Evolutionary conservation across 2,329 filamentous ascomycete species (phyloP), one percentile per base, ranked within the genome.

Genomic region (Neopestalotiopsis sp.): DNA sequence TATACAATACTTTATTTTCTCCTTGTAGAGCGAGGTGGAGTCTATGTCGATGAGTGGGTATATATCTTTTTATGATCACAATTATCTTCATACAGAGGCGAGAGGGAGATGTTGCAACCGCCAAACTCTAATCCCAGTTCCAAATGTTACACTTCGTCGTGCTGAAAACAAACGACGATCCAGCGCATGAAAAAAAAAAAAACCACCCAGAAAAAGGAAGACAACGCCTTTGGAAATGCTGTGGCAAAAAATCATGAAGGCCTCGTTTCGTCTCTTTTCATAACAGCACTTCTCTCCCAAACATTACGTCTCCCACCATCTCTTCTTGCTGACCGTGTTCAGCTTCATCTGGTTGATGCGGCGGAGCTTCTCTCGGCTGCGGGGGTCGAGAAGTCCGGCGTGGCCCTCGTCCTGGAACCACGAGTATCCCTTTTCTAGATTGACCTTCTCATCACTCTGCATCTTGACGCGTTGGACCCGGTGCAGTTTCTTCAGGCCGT

Each of bases 401-500:
- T 86, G 83, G 32, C 84, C 82, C 67, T 87, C 85, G 69, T 86
- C 84, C 24, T 81, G 79, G 75, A 82, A 81, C 82, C 83, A 84
- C 71, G 83, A 79, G 72, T 80, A 70, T 73, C 78, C 76, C 57
- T 74, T 71, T 38, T 72, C 69, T 24, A 71, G 53, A 28, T 72
- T 71, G 40, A 67, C 28, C 24, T 68, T 69, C 20, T 75, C 53
- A 10, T 70, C 70, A 56, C 76, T 77, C 65, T 76, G 76, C 78
- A 98, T 97, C 77, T 92, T 93, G 71, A 98, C 90, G 70, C 94
- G 89, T 83, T 97, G 94, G 32, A 97, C 92, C 78, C 92, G 92
- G 72, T 93, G 90, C 71, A 99, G 87, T 80, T 94, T 97, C 66
- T 87, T 86, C 62, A 98, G 86, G 5, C 96, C 95, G 80, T 95